phyloP scores from a whole-genome alignment of 2,329 filamentous ascomycete genomes.

The Talaromyces verruculosus region DNA sequence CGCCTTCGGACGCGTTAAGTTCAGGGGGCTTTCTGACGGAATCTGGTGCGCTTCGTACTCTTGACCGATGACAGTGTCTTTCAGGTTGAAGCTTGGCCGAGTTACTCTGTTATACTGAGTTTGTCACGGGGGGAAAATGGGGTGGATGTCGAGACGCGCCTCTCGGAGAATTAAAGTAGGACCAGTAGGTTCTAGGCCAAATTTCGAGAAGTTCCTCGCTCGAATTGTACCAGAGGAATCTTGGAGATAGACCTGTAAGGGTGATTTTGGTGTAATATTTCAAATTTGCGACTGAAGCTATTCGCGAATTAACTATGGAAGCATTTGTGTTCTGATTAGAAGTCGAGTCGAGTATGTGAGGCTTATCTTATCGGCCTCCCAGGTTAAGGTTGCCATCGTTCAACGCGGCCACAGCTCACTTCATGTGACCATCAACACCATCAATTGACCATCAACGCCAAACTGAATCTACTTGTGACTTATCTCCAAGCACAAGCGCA shows the following conservation, averaged over 20 bases:
- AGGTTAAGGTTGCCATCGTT: neutral
- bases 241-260: neutral
- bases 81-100: neutral
- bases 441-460: neutral
- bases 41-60: neutral
- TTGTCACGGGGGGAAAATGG: neutral
- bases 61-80: neutral
- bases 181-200: neutral
- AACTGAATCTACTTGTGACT: no score
- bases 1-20: neutral
- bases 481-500: neutral
- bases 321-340: neutral
- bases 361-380: conserved; percentile 18
- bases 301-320: neutral
- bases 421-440: neutral
- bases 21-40: neutral
- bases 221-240: no score
- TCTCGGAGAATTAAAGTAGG: neutral
- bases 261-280: neutral
- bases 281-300: neutral
- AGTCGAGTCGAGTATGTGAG: neutral
- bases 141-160: neutral
- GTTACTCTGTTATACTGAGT: neutral
- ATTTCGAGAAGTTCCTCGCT: neutral
- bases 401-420: neutral